Evolutionary conservation across 2,329 filamentous ascomycete species (phyloP).

Genomic region (Huntiella abstrusa): DNA sequence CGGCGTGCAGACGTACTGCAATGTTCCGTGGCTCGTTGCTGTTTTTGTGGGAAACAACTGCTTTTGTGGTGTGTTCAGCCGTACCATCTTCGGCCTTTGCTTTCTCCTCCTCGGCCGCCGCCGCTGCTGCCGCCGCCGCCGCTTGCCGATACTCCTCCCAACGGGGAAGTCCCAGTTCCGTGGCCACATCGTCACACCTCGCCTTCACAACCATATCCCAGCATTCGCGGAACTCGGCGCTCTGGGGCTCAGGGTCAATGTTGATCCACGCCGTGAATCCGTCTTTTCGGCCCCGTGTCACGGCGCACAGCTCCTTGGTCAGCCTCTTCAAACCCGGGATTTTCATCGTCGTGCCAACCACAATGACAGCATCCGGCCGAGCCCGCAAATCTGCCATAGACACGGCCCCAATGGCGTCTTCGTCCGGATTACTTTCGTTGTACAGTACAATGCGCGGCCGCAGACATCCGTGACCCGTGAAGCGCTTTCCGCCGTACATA

Average conservation of each 20-base stretch:
- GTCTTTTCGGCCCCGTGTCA: conserved; percentile 63
- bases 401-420: conserved; percentile 86
- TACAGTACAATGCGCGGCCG: conserved; percentile 90
- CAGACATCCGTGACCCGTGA: conserved; percentile 78
- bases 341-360: conserved; percentile 89
- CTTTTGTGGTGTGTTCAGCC: no score
- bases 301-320: conserved; percentile 75
- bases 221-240: conserved; percentile 72
- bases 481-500: conserved; percentile 61
- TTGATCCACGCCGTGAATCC: conserved; percentile 93
- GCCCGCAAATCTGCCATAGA: conserved; percentile 69
- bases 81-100: neutral
- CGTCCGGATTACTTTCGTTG: conserved; percentile 92
- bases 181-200: conserved; percentile 73
- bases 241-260: conserved; percentile 62
- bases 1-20: conserved; percentile 5
- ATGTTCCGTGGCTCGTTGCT: neutral
- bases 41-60: no score
- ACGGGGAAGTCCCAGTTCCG: conserved; percentile 42
- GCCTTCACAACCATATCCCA: conserved; percentile 85
- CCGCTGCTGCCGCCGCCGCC: conserved; percentile 15
- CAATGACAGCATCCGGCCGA: conserved; percentile 77
- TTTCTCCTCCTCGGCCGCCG: conserved; percentile 21
- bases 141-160: conserved; percentile 26
- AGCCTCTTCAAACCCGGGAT: conserved; percentile 82